Base-by-base conservation (phyloP, 805 yeast species). In the Kregervanrija pseudodelftensis region DNA sequence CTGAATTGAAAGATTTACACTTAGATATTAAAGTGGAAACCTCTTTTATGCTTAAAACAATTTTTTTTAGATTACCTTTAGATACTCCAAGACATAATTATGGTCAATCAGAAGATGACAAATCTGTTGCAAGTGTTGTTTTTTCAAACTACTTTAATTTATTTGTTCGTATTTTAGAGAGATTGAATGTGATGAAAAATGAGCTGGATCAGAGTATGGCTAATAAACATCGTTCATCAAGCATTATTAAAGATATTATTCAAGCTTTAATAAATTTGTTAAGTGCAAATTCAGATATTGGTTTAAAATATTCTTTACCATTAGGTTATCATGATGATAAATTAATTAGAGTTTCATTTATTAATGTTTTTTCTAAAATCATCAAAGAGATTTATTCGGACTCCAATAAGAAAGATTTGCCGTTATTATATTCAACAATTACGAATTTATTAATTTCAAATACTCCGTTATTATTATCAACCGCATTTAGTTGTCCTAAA, bases 341-440 rank as follows among this genome's bases (percentile, higher is more conserved):
- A 11, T 73, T 79, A 43, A 80, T 86, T 30, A 68, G 93, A 48
- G 68, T 82, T 10, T 79, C 95, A 0, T 85, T 87, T 56, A 69
- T 88, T 56, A 81, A 82, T 46, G 91, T 88, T 2, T 87, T 88
- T 52, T 77, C 84, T 3, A 79, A 82, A 42, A 84, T 85, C 58
- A 66, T 77, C 50, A 47, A 56, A 35, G 57, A 57, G 48, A 16
- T 51, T n/a, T 36, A 50, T 59, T 4, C 63, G 58, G 32, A 43
- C 45, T 49, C 39, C 41, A 43, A 45, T 11, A 49, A 45, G 32
- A 47, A 44, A 17, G 13, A 42, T 16, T 37, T 47, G 11, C 39
- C n/a, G 44, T 44, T 32, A 17, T 39, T 52, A 12, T 49, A 42
- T 36, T 33, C 30, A 7, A 43, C 41, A 34, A 36, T 47, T 8